Evolutionary conservation across 2,329 filamentous ascomycete species (phyloP), one percentile per base, ranked within the genome.

Genomic region (Cercospora janseana): DNA sequence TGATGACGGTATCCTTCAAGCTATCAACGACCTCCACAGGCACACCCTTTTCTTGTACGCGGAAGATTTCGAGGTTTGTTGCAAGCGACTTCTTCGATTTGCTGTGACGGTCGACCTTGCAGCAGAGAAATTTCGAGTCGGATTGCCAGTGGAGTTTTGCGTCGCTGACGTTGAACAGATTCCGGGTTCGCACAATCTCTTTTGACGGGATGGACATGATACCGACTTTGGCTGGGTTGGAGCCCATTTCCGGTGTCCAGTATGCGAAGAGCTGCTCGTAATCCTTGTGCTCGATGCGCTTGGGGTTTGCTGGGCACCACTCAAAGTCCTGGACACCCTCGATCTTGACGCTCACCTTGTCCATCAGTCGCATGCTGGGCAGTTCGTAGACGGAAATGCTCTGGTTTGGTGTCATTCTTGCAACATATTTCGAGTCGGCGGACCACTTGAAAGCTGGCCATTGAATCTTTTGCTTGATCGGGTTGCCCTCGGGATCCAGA

Each of bases 381-480:
- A 90, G 76, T 70, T 95, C 89, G 70, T 95, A 95, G 63, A 95
- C 82, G 45, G 88, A 93, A 66, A 98, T 95, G 48, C 88, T 89
- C 61, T 90, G 82, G 59, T 87, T 87, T 59, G 89, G 90, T 55
- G 84, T 89, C 76, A 97, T 83, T 56, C 93, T 85, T 16, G 93
- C 93, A 55, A 97, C 91, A 69, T 95, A 98, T 72, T 94, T 93
- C 74, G 96, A 90, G 67, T 98, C 93, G 3, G 93, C 79, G 23
- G 93, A 97, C 93, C 93, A 98, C 77, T 98, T 98, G 83, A 98
- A 98, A 2, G 92, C 91, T 18, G 93, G 93, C 93, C 93, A 98
- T 67, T 93, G 88, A 63, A 94, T 83, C 80, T 96, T 96, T 72
- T 90, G 88, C 79, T 95, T 94, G 58, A 81, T 75, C 23, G 81